These are phyloP conservation scores for Durio zibethinus DNA, from an alignment of 345 rosid species.

Conservation along the genomic window DNA sequence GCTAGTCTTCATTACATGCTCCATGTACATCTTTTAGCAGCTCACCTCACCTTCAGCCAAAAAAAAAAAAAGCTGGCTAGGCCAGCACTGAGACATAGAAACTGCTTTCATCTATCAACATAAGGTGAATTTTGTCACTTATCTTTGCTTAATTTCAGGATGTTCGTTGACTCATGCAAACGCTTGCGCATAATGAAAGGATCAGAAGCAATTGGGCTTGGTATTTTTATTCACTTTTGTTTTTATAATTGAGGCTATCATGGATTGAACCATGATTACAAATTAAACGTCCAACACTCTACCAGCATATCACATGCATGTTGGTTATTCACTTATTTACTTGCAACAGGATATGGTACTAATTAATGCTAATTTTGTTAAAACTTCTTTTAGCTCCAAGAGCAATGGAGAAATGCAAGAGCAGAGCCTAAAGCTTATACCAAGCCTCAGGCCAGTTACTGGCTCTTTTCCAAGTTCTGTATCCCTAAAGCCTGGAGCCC, in stretches of 20 bases:
- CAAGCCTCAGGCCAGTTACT: not conserved
- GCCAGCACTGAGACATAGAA: not conserved
- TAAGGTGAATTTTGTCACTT: not conserved
- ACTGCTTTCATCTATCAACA: not conserved
- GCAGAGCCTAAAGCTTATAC: slow-evolving; percentile 36
- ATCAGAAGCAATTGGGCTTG: slow-evolving; percentile 93
- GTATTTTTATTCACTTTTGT: slow-evolving; percentile 26
- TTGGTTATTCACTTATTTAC: not conserved
- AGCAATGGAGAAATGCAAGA: slow-evolving; percentile 67
- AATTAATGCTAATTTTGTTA: not conserved
- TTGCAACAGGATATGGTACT: not conserved
- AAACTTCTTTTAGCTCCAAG: slow-evolving; percentile 41
- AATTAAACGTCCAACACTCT: too few species aligned
- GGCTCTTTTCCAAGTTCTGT: not conserved
- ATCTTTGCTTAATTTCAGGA: slow-evolving; percentile 38
- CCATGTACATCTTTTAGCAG: not conserved
- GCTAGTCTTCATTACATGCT: not conserved
- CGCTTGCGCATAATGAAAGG: slow-evolving; percentile 97
- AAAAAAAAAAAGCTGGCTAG: not conserved
- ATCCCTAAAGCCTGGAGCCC: not conserved
- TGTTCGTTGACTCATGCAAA: slow-evolving; percentile 94
- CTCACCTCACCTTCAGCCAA: not conserved
- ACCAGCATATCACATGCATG: too few species aligned
- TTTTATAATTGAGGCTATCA: too few species aligned
- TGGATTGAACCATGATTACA: rapidly evolving